These are phyloP conservation scores for Wilcoxina mikolae DNA, from an alignment of 495 filamentous ascomycete species.

Conservation along the genomic window DNA sequence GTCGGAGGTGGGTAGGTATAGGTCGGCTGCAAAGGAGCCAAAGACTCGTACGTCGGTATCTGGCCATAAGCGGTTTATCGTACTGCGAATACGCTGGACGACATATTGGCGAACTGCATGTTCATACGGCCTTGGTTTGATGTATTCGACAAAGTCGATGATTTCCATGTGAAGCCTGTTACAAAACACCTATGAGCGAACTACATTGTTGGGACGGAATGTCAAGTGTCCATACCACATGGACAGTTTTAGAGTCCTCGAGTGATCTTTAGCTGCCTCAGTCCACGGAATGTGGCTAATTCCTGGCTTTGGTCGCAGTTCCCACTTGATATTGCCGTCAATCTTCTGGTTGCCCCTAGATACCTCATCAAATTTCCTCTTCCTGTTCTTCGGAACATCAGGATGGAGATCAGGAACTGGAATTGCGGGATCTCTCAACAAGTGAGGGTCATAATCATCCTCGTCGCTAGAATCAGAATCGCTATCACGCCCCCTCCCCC, in stretches of 20 bases:
- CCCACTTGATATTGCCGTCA: constrained; percentile 48
- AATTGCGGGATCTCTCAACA: background rate
- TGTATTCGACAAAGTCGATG: constrained; percentile 71
- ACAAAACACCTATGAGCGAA: background rate
- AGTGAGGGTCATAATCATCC: background rate
- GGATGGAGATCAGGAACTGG: background rate
- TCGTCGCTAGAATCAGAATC: constrained; percentile 6
- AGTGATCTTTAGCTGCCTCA: constrained; percentile 34
- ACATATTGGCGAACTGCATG: constrained; percentile 55
- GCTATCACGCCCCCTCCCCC: background rate
- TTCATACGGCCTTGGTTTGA: constrained; percentile 64
- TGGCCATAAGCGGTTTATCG: constrained; percentile 38
- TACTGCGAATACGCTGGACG: constrained; percentile 44
- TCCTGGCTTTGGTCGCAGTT: constrained; percentile 11
- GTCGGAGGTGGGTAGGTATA: constrained; percentile 83
- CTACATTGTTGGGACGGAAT: background rate
- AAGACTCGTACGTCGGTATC: constrained; percentile 54
- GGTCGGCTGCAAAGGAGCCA: constrained; percentile 77
- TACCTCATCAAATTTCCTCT: constrained; percentile 20
- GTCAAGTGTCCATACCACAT: constrained; percentile 34
- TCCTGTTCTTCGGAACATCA: constrained; percentile 21
- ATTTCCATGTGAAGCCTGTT: constrained; percentile 69
- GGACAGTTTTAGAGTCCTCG: constrained; percentile 32
- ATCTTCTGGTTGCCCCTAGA: constrained; percentile 41
- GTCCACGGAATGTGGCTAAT: constrained; percentile 25